A percentile compares a stretch with the other conserved stretches of the same genome.
phyloP scores from a whole-genome alignment of 2,329 filamentous ascomycete species.

The Pezicula radicicola region DNA sequence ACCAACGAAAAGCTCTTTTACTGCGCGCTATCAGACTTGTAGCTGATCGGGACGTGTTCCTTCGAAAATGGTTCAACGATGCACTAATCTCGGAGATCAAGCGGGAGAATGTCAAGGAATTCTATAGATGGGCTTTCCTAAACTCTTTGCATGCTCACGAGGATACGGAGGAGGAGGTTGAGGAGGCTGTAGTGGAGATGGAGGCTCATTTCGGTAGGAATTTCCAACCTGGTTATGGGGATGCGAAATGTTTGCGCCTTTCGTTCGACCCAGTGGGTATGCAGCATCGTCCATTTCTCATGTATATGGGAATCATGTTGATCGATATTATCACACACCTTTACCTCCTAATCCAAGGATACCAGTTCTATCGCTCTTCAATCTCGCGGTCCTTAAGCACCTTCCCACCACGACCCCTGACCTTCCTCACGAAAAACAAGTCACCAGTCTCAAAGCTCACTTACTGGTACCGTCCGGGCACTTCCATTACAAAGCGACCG shows the following conservation, averaged over 20 bases:
- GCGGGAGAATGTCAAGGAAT: conserved; percentile 54
- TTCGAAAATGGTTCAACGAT: conserved; percentile 53
- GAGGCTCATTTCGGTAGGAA: conserved; percentile 45
- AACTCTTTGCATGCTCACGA: conserved; percentile 42
- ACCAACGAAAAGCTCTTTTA: conserved; percentile 45
- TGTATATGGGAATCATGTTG: conserved; percentile 44
- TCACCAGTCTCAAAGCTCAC: conserved; percentile 43
- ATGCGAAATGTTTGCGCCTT: conserved; percentile 47
- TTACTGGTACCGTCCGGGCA: conserved; percentile 58
- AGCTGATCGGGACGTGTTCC: conserved; percentile 45
- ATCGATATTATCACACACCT: conserved; percentile 16
- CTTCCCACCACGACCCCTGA: conserved; percentile 48
- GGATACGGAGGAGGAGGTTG: conserved; percentile 42
- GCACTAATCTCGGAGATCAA: conserved; percentile 46
- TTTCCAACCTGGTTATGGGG: conserved; percentile 45
- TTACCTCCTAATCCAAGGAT: conserved; percentile 35
- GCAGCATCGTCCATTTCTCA: conserved; percentile 47
- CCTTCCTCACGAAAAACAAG: conserved; percentile 34
- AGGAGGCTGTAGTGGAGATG: conserved; percentile 44
- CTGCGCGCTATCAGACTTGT: conserved; percentile 44
- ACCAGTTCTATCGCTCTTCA: conserved; percentile 40
- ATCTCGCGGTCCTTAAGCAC: conserved; percentile 35
- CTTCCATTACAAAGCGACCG: conserved; percentile 48
- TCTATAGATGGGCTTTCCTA: conserved; percentile 53
- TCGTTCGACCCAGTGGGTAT: conserved; percentile 54